Percentiles rank a stretch among this genome's conserved stretches.
Conservation (phyloP, 768 basidiomycete species). For the Hericium rajendrae region DNA sequence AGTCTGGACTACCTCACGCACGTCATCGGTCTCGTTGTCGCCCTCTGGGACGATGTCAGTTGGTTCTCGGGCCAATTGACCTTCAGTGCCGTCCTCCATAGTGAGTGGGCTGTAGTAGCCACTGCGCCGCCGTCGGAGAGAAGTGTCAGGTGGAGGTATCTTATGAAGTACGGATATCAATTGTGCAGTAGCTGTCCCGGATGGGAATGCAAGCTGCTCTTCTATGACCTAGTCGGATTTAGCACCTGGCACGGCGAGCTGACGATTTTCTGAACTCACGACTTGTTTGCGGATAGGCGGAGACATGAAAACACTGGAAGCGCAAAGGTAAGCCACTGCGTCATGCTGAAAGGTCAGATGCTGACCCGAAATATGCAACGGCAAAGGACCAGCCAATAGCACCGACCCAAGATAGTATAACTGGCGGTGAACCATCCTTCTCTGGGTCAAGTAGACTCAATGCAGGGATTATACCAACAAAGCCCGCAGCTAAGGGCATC, state of each 20-base stretch:
- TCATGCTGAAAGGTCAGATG: not conserved
- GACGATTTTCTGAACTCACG: constrained; percentile 35
- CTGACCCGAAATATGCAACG: constrained; percentile 86
- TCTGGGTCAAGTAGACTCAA: constrained; percentile 65
- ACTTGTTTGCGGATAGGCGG: constrained; percentile 93
- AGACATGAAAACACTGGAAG: constrained; percentile 79
- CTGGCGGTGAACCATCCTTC: constrained; percentile 67
- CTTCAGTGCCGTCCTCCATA: constrained; percentile 22
- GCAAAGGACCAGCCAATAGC: constrained; percentile 83
- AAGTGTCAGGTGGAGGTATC: constrained; percentile 50
- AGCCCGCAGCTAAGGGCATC: constrained; percentile 81
- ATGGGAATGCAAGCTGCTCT: constrained; percentile 90
- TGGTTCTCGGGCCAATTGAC: constrained; percentile 21
- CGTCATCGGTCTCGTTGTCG: constrained; percentile 20
- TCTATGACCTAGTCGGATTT: constrained; percentile 62
- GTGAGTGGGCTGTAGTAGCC: constrained; percentile 41
- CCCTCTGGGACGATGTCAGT: constrained; percentile 5
- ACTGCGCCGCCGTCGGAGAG: constrained; percentile 36
- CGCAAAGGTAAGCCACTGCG: constrained; percentile 2
- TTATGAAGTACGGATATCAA: constrained; percentile 85
- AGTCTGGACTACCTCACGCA: constrained; percentile 40
- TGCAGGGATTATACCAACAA: constrained; percentile 92
- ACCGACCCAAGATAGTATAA: constrained; percentile 63
- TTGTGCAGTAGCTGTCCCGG: constrained; percentile 93
- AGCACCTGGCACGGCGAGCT: not conserved